Base-by-base conservation (phyloP, 2,329 filamentous ascomycete species). In the Nemania abortiva region DNA sequence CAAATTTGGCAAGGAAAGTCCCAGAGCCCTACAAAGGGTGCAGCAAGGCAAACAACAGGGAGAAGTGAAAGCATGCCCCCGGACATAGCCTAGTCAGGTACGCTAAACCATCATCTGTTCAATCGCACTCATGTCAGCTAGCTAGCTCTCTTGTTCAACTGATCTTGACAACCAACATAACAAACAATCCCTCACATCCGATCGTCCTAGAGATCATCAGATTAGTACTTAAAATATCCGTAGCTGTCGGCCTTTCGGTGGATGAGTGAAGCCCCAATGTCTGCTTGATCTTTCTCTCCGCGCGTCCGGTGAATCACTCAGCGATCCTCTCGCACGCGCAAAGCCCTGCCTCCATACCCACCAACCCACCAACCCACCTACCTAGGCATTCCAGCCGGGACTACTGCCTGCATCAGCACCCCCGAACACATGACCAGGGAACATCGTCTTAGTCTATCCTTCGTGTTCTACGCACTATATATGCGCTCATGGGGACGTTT, bases 401-500 rank as follows among this genome's bases (percentile, higher is more conserved):
- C 4, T 20, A 18, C 6, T 20, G 27, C 7, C n/a, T 13, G 3
- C 4, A 31, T 27, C 15, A 34, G 18, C 47, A 29, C 6, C 20
- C 6, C 34, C 20, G 31, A n/a, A 18, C 27, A 39, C 6, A 31
- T 22, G 37, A 34, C 11, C 9, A 29, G 29, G 3, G n/a, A 13
- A 13, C 37, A 13, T n/a, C 10, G 31, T 31, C 39, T 39, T 13
- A 2, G 31, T 56, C 5, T n/a, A 42, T 27, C 24, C n/a, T 24
- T 15, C 27, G 11, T 22, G 3, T 56, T 20, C n/a, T 56, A 42
- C 60, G 57, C 55, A 54, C 55, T 37, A 5, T 24, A 50, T 42
- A 70, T 75, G 69, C 70, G 39, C 74, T 65, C 65, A 78, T 78
- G 76, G 76, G 75, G 57, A 60, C 29, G 10, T 31, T 71, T 11